Percentiles rank a stretch among this genome's conserved stretches.
These are phyloP conservation scores for Fusarium sp. DNA, from an alignment of 2,329 filamentous ascomycete genomes.

Conservation along the genomic window DNA sequence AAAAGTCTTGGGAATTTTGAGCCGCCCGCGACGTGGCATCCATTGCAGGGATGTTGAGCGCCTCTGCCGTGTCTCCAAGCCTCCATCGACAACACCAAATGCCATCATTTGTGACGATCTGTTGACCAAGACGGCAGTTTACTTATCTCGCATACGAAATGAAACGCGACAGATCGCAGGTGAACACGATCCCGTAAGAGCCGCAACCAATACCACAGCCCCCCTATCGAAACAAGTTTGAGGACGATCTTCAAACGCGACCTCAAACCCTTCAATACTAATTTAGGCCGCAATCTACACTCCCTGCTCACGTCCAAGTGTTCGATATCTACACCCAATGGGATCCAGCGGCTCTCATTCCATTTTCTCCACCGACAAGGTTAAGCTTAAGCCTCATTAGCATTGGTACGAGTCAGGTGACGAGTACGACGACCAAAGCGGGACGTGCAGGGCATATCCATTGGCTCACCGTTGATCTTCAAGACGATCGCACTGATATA, in stretches of 20 bases:
- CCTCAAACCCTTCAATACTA: neutral
- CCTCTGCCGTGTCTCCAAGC: neutral
- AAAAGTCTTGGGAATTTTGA: neutral
- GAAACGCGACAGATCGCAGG: constrained; percentile 12
- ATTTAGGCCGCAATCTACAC: constrained; percentile 11
- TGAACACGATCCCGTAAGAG: neutral
- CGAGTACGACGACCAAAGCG: neutral
- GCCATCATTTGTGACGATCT: neutral
- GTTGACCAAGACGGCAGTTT: neutral
- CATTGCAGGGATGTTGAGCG: neutral
- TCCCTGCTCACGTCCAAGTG: neutral
- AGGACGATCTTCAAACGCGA: constrained; percentile 18
- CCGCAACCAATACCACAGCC: neutral
- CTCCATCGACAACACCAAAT: neutral
- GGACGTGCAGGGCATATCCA: neutral
- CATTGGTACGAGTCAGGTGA: constrained; percentile 19
- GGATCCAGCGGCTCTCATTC: neutral
- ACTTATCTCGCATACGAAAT: constrained; percentile 25
- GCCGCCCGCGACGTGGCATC: neutral
- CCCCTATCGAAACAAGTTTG: constrained; percentile 15
- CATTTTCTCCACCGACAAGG: neutral
- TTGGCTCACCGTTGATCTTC: constrained; percentile 31
- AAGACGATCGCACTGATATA: constrained; percentile 22
- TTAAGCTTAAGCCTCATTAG: constrained; percentile 12
- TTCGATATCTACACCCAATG: constrained; percentile 5